Evolutionary conservation across 2,329 filamentous ascomycete genomes (phyloP), one percentile per base, ranked within the genome.

Genomic region (Metarhizium brunneum): DNA sequence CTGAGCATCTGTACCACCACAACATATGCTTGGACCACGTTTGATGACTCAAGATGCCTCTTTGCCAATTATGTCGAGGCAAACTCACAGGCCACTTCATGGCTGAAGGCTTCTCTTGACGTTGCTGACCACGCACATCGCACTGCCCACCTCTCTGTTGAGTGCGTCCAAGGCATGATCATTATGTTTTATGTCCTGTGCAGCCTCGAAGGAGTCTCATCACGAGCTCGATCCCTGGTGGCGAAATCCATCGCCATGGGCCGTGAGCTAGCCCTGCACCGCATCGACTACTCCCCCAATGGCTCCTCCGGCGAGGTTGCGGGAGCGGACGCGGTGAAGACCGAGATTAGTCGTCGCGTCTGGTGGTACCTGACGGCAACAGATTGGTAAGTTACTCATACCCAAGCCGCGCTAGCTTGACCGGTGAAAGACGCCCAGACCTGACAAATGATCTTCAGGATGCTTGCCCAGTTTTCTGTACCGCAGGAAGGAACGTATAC

Each of bases 361-460:
- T 76, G 74, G 74, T 76, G 74, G 73, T 72, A 75, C 58, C 62
- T 76, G 6, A 66, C 66, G 10, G 63, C 69, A 1, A 71, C 68
- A 4, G 73, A 76, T 57, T 74, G 71, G 73, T 72, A 57, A 60
- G 64, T 49, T 2, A 14, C 25, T 2, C 6, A 10, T 16, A 13
- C 7, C 32, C 25, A 18, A 14, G 29, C 11, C 16, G 16, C 47
- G 35, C n/a, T n/a, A n/a, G n/a, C 18, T 54, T 25, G 11, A 42
- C 35, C 18, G 18, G 18, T 8, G 32, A 20, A 7, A 35, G 25
- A 35, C 32, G 25, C 25, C 25, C 25, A 25, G n/a, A 16, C 7
- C 20, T 32, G 11, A 50, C 29, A 20, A 35, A 48, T n/a, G 6
- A 11, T 20, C 20, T 8, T 7, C 36, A 74, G 71, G 64, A 65